These are phyloP conservation scores for Eucalyptus guilfoylei DNA, from an alignment of 345 rosid genomes.

Conservation along the genomic window DNA sequence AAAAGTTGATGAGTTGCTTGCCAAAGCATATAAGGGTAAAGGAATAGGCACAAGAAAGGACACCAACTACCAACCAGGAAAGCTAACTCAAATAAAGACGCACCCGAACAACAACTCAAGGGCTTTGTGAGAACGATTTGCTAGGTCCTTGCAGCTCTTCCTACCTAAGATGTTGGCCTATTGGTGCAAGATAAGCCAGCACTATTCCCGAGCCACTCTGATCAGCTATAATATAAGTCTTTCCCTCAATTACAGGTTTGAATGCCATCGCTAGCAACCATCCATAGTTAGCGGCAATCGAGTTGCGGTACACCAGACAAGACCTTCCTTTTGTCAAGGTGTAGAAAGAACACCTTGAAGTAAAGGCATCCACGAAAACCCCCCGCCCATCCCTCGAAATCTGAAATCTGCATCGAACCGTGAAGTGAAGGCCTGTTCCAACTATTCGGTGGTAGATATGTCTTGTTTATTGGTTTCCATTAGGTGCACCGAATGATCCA, in stretches of 20 bases:
- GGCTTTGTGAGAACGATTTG: slow-evolving; percentile 46
- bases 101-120: slow-evolving; percentile 61
- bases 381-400: no score
- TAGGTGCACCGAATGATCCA: not conserved
- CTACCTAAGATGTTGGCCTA: slow-evolving; percentile 74
- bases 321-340: not conserved
- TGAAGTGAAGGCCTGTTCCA: slow-evolving; percentile 6
- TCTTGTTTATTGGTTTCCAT: not conserved
- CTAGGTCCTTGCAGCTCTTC: slow-evolving; percentile 67
- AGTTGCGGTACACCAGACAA: not conserved
- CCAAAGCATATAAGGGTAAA: not conserved
- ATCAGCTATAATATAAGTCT: slow-evolving; percentile 80
- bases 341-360: not conserved
- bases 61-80: slow-evolving; percentile 48
- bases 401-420: slow-evolving; percentile 26
- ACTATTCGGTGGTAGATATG: not conserved
- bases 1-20: not conserved
- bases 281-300: not conserved
- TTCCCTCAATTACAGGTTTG: slow-evolving; percentile 53
- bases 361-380: no score
- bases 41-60: not conserved
- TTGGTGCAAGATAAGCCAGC: slow-evolving; percentile 72
- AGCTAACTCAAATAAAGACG: slow-evolving; percentile 95
- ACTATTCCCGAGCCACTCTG: slow-evolving; percentile 99
- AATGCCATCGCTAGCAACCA: slow-evolving; percentile 78